phyloP scores from a whole-genome alignment of 1,284 basidiomycete species.

The Tranzscheliella williamsii region DNA sequence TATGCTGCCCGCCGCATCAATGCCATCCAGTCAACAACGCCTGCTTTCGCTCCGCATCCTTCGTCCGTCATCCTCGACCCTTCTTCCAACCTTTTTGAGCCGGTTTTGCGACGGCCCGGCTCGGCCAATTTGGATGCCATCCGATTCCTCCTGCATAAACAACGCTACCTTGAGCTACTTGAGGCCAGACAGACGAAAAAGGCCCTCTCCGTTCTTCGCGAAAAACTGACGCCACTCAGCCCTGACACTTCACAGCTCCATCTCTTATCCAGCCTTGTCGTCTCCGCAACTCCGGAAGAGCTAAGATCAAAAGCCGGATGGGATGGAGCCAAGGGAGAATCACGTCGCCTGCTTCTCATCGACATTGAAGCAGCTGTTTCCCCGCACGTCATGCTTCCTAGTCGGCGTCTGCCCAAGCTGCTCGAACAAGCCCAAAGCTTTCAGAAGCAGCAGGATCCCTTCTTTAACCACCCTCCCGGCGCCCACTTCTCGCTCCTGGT shows the following conservation, averaged over 20 bases:
- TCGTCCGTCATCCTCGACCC: conserved; percentile 4
- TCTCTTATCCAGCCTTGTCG: conserved; percentile 50
- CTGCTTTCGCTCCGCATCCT: conserved; percentile 12
- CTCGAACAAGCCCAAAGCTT: conserved; percentile 81
- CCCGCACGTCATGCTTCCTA: conserved; percentile 87
- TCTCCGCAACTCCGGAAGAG: conserved; percentile 68
- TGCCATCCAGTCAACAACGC: conserved; percentile 11
- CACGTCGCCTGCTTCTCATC: conserved; percentile 75
- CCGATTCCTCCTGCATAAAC: conserved; percentile 83
- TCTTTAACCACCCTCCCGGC: conserved; percentile 47
- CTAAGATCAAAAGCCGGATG: conserved; percentile 78
- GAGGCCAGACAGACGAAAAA: conserved; percentile 79
- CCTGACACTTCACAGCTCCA: conserved; percentile 45
- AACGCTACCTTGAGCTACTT: conserved; percentile 94
- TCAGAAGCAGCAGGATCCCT: conserved; percentile 65
- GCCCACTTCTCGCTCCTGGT: conserved; percentile 77
- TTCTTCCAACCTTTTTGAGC: conserved; percentile 28
- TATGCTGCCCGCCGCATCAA: conserved; percentile 33
- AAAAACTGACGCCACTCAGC: conserved; percentile 74
- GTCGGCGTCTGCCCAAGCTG: conserved; percentile 79
- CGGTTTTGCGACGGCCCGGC: conserved; percentile 40
- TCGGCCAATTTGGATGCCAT: conserved; percentile 65
- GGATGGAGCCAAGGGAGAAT: conserved; percentile 83
- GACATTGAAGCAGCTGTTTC: conserved; percentile 87
- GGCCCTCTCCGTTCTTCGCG: conserved; percentile 81